Evolutionary conservation across 768 basidiomycete genomes (phyloP).

Genomic region (Fistulinella prunicolor): DNA sequence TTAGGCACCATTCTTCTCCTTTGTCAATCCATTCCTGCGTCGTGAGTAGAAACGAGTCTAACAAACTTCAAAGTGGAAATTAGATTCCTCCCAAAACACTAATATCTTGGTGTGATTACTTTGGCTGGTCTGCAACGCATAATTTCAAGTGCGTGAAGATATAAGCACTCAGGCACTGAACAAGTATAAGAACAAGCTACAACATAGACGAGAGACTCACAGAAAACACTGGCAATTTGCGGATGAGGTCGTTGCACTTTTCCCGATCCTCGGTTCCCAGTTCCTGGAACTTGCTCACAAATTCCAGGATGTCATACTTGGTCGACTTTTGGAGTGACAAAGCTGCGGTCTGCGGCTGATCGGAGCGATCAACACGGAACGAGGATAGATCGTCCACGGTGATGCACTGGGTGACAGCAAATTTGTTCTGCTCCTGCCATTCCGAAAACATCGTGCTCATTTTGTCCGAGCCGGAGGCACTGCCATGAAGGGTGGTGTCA

Average conservation of each 20-base stretch:
- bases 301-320: slow-evolving; percentile 20
- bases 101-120: slow-evolving; percentile 5
- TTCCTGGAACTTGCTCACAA: slow-evolving; percentile 15
- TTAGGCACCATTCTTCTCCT: slow-evolving; percentile 23
- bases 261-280: slow-evolving; percentile 14
- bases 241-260: slow-evolving; percentile 16
- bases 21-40: slow-evolving; percentile 19
- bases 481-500: background rate
- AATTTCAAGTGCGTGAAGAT: slow-evolving; percentile 27
- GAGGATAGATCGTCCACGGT: slow-evolving; percentile 22
- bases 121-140: slow-evolving; percentile 16
- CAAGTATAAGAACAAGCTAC: slow-evolving; percentile 7
- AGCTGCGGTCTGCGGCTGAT: slow-evolving; percentile 22
- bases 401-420: slow-evolving; percentile 10
- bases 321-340: slow-evolving; percentile 18
- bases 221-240: slow-evolving; percentile 15
- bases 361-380: slow-evolving; percentile 24
- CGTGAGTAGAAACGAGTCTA: slow-evolving; percentile 12
- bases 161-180: slow-evolving; percentile 21
- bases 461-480: background rate
- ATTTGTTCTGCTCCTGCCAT: slow-evolving; percentile 17
- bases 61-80: slow-evolving; percentile 12
- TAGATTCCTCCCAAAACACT: background rate
- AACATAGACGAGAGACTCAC: slow-evolving; percentile 23
- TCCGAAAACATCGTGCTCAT: slow-evolving; percentile 19